A percentile compares a stretch with the other conserved stretches of the same genome.
Conservation (phyloP, 441 rosid species). For the Adansonia gregorii region DNA sequence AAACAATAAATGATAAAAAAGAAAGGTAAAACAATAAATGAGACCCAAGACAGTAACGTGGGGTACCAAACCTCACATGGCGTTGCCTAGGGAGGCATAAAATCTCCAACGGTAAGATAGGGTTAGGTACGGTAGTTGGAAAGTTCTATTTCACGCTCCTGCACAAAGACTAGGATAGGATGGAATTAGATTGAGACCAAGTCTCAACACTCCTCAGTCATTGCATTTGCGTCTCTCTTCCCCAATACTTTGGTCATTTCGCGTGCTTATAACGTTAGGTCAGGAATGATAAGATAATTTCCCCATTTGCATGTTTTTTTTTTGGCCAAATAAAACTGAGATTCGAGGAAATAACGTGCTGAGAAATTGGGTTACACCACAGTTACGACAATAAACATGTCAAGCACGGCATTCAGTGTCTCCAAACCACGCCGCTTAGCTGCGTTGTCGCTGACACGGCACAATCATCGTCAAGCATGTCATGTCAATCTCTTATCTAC, state of each 20-base stretch:
- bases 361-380: background rate
- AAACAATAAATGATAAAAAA: background rate
- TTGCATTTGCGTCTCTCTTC: background rate
- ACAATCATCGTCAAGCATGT: background rate
- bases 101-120: conserved; percentile 37
- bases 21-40: background rate
- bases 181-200: background rate
- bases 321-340: background rate
- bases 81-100: conserved; percentile 26
- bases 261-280: conserved; percentile 7
- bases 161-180: background rate
- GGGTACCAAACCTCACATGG: conserved; percentile 45
- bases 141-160: conserved; percentile 33
- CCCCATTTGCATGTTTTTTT: background rate
- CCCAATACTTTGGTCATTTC: background rate
- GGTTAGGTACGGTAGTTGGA: conserved; percentile 51
- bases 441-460: conserved; percentile 34
- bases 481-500: conserved; percentile 11
- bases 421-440: conserved; percentile 6
- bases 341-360: conserved; percentile 5
- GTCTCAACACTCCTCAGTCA: background rate
- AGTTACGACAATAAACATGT: conserved; percentile 13
- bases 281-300: background rate
- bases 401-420: conserved; percentile 33
- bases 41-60: conserved; percentile 14